A percentile compares a stretch with the other conserved stretches of the same genome.
Conservation (phyloP, 768 basidiomycete genomes). For the Trametes cinnabarina region DNA sequence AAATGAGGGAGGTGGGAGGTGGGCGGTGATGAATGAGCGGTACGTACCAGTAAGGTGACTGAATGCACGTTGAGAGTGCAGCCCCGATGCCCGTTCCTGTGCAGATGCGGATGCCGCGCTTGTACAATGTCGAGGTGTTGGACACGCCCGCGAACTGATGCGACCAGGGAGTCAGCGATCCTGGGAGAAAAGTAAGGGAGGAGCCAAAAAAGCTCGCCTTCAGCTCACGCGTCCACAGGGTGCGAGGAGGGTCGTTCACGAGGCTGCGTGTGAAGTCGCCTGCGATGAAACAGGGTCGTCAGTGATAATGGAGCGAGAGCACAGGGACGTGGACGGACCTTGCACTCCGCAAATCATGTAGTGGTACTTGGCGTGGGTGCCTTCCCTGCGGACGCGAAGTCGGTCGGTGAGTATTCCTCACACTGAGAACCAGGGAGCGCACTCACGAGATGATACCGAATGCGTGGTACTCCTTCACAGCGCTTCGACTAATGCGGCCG, state of each 20-base stretch:
- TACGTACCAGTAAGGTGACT: slow-evolving; percentile 66
- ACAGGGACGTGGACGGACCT: slow-evolving; percentile 20
- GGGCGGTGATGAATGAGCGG: too few species aligned
- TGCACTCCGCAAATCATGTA: slow-evolving; percentile 83
- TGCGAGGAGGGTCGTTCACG: slow-evolving; percentile 65
- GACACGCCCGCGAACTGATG: slow-evolving; percentile 72
- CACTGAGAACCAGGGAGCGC: slow-evolving; percentile 1
- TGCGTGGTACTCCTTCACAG: slow-evolving; percentile 79
- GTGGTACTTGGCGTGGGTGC: slow-evolving; percentile 69
- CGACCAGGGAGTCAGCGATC: neutral
- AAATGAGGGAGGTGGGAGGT: too few species aligned
- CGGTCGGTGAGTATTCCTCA: slow-evolving; percentile 6
- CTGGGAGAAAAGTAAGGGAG: neutral
- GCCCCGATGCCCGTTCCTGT: slow-evolving; percentile 82
- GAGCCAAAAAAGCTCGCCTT: slow-evolving; percentile 48
- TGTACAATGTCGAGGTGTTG: slow-evolving; percentile 78
- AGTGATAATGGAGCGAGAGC: neutral
- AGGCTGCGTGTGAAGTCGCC: slow-evolving; percentile 77
- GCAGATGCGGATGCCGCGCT: slow-evolving; percentile 76
- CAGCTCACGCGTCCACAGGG: slow-evolving; percentile 75
- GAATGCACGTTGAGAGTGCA: slow-evolving; percentile 75
- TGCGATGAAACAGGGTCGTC: slow-evolving; percentile 19
- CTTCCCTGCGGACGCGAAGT: slow-evolving; percentile 48
- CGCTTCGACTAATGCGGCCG: slow-evolving; percentile 67
- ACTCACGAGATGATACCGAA: slow-evolving; percentile 75